Evolutionary conservation across 352 stramenopile genomes (phyloP).

Genomic region (Plasmopara muralis): DNA sequence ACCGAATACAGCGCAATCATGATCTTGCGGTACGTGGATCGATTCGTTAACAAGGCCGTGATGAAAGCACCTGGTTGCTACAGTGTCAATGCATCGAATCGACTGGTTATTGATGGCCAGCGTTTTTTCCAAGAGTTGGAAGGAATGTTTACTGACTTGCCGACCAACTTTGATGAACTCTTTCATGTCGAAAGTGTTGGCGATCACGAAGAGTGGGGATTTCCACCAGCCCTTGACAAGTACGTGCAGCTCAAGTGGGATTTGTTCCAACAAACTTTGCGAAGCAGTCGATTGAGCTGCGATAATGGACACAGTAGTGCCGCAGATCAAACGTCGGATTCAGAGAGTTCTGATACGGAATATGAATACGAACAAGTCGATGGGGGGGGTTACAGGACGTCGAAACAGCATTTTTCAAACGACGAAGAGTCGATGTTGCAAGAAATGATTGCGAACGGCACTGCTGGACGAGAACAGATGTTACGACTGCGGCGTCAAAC

Average conservation of each 20-base stretch:
- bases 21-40: conserved; percentile 73
- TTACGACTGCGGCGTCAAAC: conserved; percentile 54
- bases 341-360: conserved; percentile 54
- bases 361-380: conserved; percentile 45
- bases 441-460: conserved; percentile 76
- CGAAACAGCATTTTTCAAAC: conserved; percentile 52
- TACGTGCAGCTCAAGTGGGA: conserved; percentile 80
- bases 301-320: conserved; percentile 14
- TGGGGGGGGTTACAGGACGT: conserved; percentile 47
- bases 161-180: conserved; percentile 39
- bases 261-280: conserved; percentile 41
- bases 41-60: conserved; percentile 68
- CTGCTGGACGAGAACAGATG: conserved; percentile 59
- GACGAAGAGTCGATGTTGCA: conserved; percentile 70
- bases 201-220: conserved; percentile 42
- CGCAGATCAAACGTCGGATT: conserved; percentile 31
- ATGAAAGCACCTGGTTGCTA: conserved; percentile 66
- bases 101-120: conserved; percentile 59
- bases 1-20: conserved; percentile 77
- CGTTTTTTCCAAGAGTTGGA: conserved; percentile 64
- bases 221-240: conserved; percentile 52
- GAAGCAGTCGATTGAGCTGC: conserved; percentile 11
- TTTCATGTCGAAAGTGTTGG: conserved; percentile 31
- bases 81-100: conserved; percentile 37
- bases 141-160: conserved; percentile 54